phyloP scores from a whole-genome alignment of 768 basidiomycete genomes.

The Gymnopilus dilepis region DNA sequence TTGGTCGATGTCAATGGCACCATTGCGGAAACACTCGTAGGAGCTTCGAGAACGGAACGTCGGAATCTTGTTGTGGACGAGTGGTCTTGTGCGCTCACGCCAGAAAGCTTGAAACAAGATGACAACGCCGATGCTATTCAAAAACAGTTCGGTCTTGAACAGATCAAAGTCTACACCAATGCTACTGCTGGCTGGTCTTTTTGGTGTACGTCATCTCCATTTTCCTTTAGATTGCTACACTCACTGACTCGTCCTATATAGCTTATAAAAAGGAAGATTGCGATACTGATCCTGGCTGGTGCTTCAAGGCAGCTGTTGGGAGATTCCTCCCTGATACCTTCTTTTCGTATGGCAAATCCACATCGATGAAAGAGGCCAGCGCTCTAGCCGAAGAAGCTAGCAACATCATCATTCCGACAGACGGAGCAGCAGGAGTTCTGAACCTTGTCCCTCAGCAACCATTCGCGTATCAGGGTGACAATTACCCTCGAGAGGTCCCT shows the following conservation, averaged over 20 bases:
- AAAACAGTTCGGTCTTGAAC: slow-evolving; percentile 58
- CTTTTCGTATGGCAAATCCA: slow-evolving; percentile 48
- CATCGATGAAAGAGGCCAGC: slow-evolving; percentile 8
- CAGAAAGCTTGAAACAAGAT: slow-evolving; percentile 57
- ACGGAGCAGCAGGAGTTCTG: slow-evolving; percentile 5
- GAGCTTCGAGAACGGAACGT: slow-evolving; percentile 30
- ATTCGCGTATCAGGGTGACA: background rate
- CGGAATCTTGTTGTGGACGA: slow-evolving; percentile 76
- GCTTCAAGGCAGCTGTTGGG: slow-evolving; percentile 66
- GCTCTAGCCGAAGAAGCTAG: slow-evolving; percentile 10
- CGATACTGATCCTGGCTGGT: slow-evolving; percentile 66
- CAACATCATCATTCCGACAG: slow-evolving; percentile 20
- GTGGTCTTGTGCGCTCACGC: slow-evolving; percentile 81
- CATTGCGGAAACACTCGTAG: slow-evolving; percentile 40
- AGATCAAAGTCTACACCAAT: slow-evolving; percentile 62
- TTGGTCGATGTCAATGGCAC: slow-evolving; percentile 49
- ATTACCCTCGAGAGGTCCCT: background rate
- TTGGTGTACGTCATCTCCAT: slow-evolving; percentile 57
- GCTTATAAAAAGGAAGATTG: slow-evolving; percentile 70
- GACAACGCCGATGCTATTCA: slow-evolving; percentile 48
- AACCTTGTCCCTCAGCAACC: slow-evolving; percentile 9
- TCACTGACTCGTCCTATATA: slow-evolving; percentile 26
- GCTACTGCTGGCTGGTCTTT: slow-evolving; percentile 69
- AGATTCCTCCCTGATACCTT: slow-evolving; percentile 62
- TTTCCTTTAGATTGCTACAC: background rate